Percentiles rank a stretch among this genome's conserved stretches.
These are phyloP conservation scores for Rhizopus delemar DNA, from an alignment of 371 early-diverging fungal genomes.

Conservation along the genomic window DNA sequence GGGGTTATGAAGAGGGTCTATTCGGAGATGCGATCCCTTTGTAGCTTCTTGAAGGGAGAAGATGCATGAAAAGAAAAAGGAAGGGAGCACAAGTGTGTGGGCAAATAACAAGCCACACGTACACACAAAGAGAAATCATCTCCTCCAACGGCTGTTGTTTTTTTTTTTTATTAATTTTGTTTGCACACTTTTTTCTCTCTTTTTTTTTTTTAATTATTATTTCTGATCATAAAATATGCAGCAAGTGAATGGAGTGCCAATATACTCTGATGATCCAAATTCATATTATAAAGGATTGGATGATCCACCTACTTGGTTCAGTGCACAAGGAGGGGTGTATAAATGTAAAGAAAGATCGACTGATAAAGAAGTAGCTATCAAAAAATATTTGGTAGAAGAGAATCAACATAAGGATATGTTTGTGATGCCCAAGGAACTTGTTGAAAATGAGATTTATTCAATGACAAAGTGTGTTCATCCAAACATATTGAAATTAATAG, in stretches of 20 bases:
- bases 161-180: neutral
- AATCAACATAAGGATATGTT: slow-evolving; percentile 44
- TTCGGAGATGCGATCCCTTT: too few relatives aligned
- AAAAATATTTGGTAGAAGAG: slow-evolving; percentile 49
- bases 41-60: too few relatives aligned
- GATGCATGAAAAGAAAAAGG: too few relatives aligned
- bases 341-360: slow-evolving; percentile 35
- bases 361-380: slow-evolving; percentile 40
- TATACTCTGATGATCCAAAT: slow-evolving; percentile 42
- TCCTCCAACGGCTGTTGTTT: too few relatives aligned
- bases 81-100: too few relatives aligned
- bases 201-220: too few relatives aligned
- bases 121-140: too few relatives aligned
- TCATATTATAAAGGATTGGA: slow-evolving; percentile 39
- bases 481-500: slow-evolving; percentile 43
- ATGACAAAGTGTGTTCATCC: slow-evolving; percentile 53
- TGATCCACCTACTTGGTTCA: slow-evolving; percentile 51
- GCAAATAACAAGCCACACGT: too few relatives aligned
- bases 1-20: too few relatives aligned
- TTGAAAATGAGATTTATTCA: slow-evolving; percentile 54
- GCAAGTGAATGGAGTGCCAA: slow-evolving; percentile 53
- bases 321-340: slow-evolving; percentile 56
- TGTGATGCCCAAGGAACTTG: slow-evolving; percentile 56
- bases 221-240: slow-evolving; percentile 27
- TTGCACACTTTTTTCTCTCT: too few relatives aligned